These are phyloP conservation scores for Coemansia sp. DNA, from an alignment of 192 early-diverging fungal species.

Conservation along the genomic window DNA sequence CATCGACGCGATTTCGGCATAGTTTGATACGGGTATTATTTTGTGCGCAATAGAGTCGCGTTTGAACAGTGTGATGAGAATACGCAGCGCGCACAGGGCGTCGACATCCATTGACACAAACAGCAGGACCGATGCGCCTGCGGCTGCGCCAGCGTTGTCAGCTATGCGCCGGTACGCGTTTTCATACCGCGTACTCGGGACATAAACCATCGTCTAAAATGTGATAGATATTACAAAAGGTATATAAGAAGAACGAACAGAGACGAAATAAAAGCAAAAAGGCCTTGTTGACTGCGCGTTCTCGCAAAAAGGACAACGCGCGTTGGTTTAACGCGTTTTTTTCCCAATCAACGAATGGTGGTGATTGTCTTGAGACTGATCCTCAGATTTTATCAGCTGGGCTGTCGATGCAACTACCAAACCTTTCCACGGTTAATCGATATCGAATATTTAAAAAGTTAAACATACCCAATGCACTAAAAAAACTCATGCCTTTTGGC, in stretches of 20 bases:
- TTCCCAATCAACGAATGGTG: too few species aligned
- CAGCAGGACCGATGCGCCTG: constrained; percentile 57
- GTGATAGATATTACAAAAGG: neutral
- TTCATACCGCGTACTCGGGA: constrained; percentile 52
- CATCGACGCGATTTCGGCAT: constrained; percentile 57
- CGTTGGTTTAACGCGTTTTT: neutral
- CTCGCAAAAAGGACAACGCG: neutral
- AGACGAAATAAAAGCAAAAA: neutral
- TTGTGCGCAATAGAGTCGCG: constrained; percentile 79
- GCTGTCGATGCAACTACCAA: too few species aligned
- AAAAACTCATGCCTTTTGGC: constrained; percentile 19
- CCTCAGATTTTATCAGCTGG: too few species aligned
- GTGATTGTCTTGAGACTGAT: too few species aligned
- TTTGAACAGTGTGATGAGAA: constrained; percentile 74
- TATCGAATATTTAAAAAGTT: too few species aligned
- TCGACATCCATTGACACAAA: constrained; percentile 80
- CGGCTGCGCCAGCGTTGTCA: constrained; percentile 18
- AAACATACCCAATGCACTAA: too few species aligned
- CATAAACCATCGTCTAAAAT: constrained; percentile 53
- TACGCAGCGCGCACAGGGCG: constrained; percentile 76
- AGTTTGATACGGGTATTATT: constrained; percentile 74
- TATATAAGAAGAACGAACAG: neutral
- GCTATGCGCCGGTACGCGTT: constrained; percentile 57
- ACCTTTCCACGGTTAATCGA: too few species aligned
- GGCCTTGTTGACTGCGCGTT: neutral